These are phyloP conservation scores for Lathyrus oleraceus DNA, from an alignment of 306 rosid species.

Conservation along the genomic window DNA sequence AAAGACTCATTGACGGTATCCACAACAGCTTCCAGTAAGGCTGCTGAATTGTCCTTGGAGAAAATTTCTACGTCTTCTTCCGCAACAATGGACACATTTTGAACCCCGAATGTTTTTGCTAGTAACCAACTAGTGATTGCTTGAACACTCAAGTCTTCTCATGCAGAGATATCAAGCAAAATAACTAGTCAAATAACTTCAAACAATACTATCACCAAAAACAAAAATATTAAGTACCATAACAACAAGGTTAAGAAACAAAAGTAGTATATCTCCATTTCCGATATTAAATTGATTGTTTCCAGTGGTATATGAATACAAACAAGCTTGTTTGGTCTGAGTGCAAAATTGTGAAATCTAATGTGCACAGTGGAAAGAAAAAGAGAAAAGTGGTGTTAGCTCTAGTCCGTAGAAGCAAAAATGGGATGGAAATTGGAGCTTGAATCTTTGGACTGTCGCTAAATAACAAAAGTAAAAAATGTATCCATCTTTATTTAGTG, in stretches of 20 bases:
- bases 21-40: slow-evolving; percentile 63
- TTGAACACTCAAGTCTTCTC: slow-evolving; percentile 89
- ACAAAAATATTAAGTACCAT: slow-evolving; percentile 7
- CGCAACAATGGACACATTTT: slow-evolving; percentile 73
- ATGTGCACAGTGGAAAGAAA: not conserved
- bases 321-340: not conserved
- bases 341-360: slow-evolving; percentile 6
- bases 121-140: slow-evolving; percentile 79
- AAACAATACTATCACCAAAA: slow-evolving; percentile 25
- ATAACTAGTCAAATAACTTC: slow-evolving; percentile 35
- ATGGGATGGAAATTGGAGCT: not conserved
- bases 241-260: not conserved
- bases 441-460: slow-evolving; percentile 9
- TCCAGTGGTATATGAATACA: not conserved
- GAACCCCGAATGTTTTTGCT: slow-evolving; percentile 61
- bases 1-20: slow-evolving; percentile 72
- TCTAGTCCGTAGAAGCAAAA: not conserved
- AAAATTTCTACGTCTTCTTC: slow-evolving; percentile 77
- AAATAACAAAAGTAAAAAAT: not conserved
- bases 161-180: slow-evolving; percentile 35
- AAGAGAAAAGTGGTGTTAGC: too few species aligned
- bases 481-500: slow-evolving; percentile 8
- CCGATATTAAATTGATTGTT: not conserved
- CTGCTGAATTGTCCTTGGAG: slow-evolving; percentile 57
- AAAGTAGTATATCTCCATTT: slow-evolving; percentile 6